Evolutionary conservation across 352 stramenopile species (phyloP).

Genomic region (Phytophthora fragariae): DNA sequence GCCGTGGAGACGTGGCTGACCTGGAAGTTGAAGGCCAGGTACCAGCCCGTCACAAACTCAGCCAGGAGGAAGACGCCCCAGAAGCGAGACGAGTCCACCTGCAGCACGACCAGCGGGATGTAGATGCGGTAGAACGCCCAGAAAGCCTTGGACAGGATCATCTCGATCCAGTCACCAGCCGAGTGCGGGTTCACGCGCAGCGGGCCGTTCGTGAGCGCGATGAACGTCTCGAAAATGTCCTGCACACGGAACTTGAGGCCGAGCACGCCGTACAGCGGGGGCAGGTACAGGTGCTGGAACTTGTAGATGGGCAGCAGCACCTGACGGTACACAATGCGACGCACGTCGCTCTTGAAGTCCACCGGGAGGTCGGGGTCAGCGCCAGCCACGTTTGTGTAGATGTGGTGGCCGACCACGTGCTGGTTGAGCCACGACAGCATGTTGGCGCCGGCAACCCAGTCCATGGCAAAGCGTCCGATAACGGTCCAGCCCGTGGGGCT

Average conservation of each 20-base stretch:
- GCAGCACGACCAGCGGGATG: constrained; percentile 84
- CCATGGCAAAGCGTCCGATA: constrained; percentile 85
- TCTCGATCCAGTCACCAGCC: constrained; percentile 74
- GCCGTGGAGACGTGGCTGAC: constrained; percentile 91
- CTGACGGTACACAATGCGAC: constrained; percentile 89
- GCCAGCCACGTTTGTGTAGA: constrained; percentile 95
- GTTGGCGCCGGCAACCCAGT: constrained; percentile 92
- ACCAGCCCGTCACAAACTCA: constrained; percentile 93
- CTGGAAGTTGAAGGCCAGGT: constrained; percentile 95
- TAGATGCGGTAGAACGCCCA: constrained; percentile 92
- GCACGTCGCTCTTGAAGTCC: constrained; percentile 87
- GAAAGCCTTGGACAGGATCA: constrained; percentile 91
- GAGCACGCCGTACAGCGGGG: constrained; percentile 94
- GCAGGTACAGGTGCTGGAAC: constrained; percentile 94
- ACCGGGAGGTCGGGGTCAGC: constrained; percentile 94
- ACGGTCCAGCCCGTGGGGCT: constrained; percentile 76
- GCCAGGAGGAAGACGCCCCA: constrained; percentile 86
- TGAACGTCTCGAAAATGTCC: constrained; percentile 92
- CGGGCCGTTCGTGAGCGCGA: constrained; percentile 88
- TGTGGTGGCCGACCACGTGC: constrained; percentile 96
- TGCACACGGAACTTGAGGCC: constrained; percentile 94
- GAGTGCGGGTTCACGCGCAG: constrained; percentile 92
- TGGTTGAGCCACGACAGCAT: constrained; percentile 96
- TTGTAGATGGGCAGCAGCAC: constrained; percentile 88
- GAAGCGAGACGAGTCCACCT: constrained; percentile 66